phyloP scores from a whole-genome alignment of 768 basidiomycete species.

The Suillus luteus region DNA sequence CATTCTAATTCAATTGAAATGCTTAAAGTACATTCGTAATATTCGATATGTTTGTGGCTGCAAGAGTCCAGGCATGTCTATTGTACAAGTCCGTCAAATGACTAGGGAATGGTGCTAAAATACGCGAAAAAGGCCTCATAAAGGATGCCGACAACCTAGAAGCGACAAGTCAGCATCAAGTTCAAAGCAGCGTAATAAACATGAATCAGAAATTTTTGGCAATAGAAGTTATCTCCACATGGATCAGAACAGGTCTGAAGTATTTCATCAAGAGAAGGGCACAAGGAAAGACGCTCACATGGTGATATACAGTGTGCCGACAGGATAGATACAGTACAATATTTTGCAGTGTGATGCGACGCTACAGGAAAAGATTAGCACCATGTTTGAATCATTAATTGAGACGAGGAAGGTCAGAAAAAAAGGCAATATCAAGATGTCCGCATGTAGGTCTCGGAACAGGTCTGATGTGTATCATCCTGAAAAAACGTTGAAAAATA shows the following conservation, averaged over 20 bases:
- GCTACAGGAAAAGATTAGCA: constrained; percentile 17
- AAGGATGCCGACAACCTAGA: constrained; percentile 4
- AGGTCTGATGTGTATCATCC: constrained; percentile 81
- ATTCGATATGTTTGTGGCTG: background rate
- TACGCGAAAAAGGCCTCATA: background rate
- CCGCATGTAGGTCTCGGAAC: constrained; percentile 68
- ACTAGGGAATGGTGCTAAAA: background rate
- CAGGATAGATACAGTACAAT: background rate
- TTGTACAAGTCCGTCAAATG: background rate
- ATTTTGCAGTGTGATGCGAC: constrained; percentile 2
- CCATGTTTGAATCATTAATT: constrained; percentile 1
- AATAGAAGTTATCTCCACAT: constrained; percentile 13
- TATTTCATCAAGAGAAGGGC: constrained; percentile 6
- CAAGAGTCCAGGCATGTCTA: background rate
- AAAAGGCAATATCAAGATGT: constrained; percentile 64
- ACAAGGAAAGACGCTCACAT: constrained; percentile 7
- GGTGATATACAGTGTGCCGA: constrained; percentile 9
- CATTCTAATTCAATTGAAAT: background rate
- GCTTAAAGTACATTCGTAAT: background rate
- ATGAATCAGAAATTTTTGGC: constrained; percentile 5
- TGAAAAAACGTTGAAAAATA: constrained; percentile 19
- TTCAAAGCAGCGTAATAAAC: background rate
- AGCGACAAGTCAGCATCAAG: background rate
- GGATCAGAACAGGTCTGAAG: constrained; percentile 16
- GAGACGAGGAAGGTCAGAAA: constrained; percentile 34